A percentile compares a stretch with the other conserved stretches of the same genome.
Conservation (phyloP, 2,329 filamentous ascomycete species). For the Neonectria coccinea region DNA sequence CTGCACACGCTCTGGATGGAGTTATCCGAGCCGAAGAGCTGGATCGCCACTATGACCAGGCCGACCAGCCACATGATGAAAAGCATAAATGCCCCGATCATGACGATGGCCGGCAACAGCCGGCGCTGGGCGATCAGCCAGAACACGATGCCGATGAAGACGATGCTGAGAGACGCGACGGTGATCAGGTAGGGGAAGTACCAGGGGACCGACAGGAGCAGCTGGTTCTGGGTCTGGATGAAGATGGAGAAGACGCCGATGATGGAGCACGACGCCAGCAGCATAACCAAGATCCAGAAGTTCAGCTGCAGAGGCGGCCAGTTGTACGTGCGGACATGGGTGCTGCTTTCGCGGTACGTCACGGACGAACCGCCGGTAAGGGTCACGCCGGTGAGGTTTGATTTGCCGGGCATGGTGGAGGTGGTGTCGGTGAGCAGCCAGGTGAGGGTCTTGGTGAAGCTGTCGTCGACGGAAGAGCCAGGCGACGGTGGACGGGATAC, state of each 20-base stretch:
- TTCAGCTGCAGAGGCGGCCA: constrained; percentile 77
- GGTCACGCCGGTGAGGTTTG: constrained; percentile 45
- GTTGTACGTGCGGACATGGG: constrained; percentile 69
- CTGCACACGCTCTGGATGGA: constrained; percentile 71
- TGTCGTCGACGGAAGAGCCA: constrained; percentile 7
- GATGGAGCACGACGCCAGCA: constrained; percentile 68
- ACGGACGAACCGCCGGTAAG: constrained; percentile 52
- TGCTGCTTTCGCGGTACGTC: constrained; percentile 57
- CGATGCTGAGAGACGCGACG: constrained; percentile 67
- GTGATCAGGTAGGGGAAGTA: constrained; percentile 77
- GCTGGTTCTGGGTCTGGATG: constrained; percentile 67
- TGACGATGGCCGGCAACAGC: constrained; percentile 70
- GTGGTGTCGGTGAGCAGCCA: not conserved
- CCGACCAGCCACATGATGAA: constrained; percentile 77
- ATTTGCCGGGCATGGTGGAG: constrained; percentile 46
- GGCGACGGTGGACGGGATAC: not conserved
- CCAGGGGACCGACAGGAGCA: constrained; percentile 70
- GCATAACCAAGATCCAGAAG: constrained; percentile 75
- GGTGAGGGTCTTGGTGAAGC: not conserved
- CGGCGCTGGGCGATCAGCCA: constrained; percentile 71
- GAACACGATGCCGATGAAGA: constrained; percentile 75
- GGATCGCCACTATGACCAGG: constrained; percentile 69
- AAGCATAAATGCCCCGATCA: constrained; percentile 73
- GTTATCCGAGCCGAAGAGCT: constrained; percentile 72
- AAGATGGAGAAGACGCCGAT: constrained; percentile 73